phyloP scores from a whole-genome alignment of 495 filamentous ascomycete genomes.

The Neurospora pannonica region DNA sequence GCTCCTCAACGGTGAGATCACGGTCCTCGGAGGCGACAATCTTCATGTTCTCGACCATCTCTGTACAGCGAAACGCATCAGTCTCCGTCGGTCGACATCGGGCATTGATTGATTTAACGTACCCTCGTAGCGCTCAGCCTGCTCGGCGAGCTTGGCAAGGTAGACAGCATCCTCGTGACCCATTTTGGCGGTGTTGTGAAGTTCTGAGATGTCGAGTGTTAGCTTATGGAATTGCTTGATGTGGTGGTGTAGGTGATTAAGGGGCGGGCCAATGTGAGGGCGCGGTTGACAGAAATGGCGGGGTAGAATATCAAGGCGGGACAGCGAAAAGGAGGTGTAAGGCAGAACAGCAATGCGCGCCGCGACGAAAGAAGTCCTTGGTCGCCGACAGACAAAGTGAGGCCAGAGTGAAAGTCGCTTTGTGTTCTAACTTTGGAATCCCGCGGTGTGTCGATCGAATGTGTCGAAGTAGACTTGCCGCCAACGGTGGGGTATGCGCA shows the following conservation, averaged over 20 bases:
- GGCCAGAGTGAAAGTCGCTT: background rate
- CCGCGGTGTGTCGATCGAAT: background rate
- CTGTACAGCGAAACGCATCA: constrained; percentile 39
- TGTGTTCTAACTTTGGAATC: background rate
- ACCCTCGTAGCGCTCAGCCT: constrained; percentile 99
- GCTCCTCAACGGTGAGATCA: constrained; percentile 97
- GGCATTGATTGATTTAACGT: constrained; percentile 29
- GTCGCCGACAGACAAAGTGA: background rate
- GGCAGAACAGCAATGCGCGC: background rate
- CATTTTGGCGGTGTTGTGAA: constrained; percentile 56
- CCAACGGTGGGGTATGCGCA: constrained; percentile 24
- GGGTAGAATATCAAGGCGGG: background rate
- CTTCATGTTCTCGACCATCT: constrained; percentile 99
- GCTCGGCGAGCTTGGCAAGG: constrained; percentile 99
- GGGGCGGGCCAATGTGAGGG: constrained; percentile 4
- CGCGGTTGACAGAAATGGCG: background rate
- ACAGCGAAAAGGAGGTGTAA: background rate
- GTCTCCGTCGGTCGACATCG: background rate
- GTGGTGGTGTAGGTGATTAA: constrained; percentile 8
- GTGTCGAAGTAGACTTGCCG: constrained; percentile 15
- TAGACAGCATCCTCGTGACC: constrained; percentile 99
- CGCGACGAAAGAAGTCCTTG: background rate
- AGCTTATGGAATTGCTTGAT: constrained; percentile 15
- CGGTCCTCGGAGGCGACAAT: constrained; percentile 91
- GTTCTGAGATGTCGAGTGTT: constrained; percentile 15